Evolutionary conservation across 1,284 basidiomycete species (phyloP), one percentile per base, ranked within the genome.

Genomic region (Porogramme epimiltina): DNA sequence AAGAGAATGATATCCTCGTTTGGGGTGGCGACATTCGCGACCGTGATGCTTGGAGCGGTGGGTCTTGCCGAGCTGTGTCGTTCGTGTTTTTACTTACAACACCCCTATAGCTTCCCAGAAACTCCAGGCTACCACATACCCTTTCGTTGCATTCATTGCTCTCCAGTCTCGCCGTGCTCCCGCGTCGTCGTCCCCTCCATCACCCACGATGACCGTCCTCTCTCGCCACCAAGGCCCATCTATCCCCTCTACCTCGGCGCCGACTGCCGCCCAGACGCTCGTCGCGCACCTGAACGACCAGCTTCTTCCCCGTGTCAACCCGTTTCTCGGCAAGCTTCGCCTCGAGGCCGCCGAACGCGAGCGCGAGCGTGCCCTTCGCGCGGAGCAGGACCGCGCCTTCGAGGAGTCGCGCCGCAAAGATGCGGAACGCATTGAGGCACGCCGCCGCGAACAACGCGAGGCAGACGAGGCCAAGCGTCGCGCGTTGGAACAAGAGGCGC

Each of bases 81-180:
- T 2, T 13, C 3, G 8, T 9, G 9, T 6, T 18, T 26, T 42
- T 25, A 34, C 26, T 45, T 42, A 52, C 42, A 45, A 28, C 28
- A 34, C 51, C 45, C 31, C 37, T 48, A 6, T 13, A 92, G 94
- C 92, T 6, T 76, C 91, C 1, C 85, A 91, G 62, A 94, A 95
- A 59, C 75, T 97, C 0, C 87, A 92, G 62, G 86, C 87, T 1
- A 96, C 93, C 2, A 94, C 93, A 0, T 97, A 91, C 62, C 95
- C 95, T 0, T 95, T 95, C 56, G 78, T 98, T 43, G 91, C 92
- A 0, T 98, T 98, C 67, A 73, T 96, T 42, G 88, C 93, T 0
- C 79, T 96, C 31, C 91, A 97, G 62, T 89, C 94, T 0, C 80
- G 80, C 5, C 78, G 85, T 33, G 61, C 62, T 1, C 67, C 72